Evolutionary conservation across 768 basidiomycete genomes (phyloP), one percentile per base, ranked within the genome.

Genomic region (Lactifluus volemus): DNA sequence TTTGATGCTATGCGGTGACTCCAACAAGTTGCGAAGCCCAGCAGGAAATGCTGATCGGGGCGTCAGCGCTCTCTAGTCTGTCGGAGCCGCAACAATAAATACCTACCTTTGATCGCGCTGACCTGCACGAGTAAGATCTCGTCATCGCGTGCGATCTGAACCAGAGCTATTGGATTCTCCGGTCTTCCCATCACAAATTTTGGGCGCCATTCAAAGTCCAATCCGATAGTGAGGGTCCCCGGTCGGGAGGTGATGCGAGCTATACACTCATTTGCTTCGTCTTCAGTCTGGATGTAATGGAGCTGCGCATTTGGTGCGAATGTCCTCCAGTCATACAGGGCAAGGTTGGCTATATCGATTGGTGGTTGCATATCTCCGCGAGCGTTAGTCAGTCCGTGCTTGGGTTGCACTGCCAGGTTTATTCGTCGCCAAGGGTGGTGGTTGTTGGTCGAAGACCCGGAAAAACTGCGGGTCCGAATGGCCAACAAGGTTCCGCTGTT

Each of bases 151-250:
- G 88, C 85, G 17, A 92, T 78, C 69, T 92, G 89, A 4, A 92
- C 77, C 25, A 92, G 77, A 3, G 90, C 83, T 19, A 88, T 84
- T 25, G 78, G 85, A 68, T 91, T 87, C 70, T 84, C 80, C 30
- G 72, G 67, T 29, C 72, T 68, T 19, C 84, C 82, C 68, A 81
- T 84, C 49, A 65, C 63, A 66, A 73, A 83, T 19, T 68, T 81
- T 0, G 90, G 90, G 61, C 79, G 82, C 89, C 90, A 92, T 72
- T 92, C 90, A 41, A 89, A 75, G 68, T 92, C 90, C 64, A 92
- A 84, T 30, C 90, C 90, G 53, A 81, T 45, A 14, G 61, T 59
- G 32, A 60, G 19, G 0, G 55, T 30, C 2, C 32, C 32, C 5
- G 39, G 14, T n/a, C 41, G 50, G 12, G 61, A 48, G 17, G 30